Evolutionary conservation across 257 asterid genomes (phyloP).

Genomic region (Thymus mandschuricus): DNA sequence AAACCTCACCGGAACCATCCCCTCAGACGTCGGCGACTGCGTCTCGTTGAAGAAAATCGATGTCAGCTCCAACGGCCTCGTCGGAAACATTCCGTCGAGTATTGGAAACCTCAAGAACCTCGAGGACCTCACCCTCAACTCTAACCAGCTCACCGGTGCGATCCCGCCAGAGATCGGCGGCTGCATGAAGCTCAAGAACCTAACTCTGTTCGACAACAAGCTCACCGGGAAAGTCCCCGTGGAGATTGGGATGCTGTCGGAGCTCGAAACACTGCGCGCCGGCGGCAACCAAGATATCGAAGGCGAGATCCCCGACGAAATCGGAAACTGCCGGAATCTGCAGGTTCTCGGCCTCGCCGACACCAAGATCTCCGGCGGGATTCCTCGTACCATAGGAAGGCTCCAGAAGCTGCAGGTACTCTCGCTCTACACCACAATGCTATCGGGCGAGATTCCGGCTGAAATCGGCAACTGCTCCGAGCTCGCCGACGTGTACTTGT

Average conservation of each 20-base stretch:
- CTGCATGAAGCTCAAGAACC: constrained; percentile 46
- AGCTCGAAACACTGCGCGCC: constrained; percentile 50
- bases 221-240: neutral
- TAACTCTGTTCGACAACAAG: constrained; percentile 50
- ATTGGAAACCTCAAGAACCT: constrained; percentile 55
- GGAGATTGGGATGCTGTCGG: constrained; percentile 39
- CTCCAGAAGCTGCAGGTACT: constrained; percentile 54
- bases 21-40: constrained; percentile 58
- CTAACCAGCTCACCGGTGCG: constrained; percentile 58
- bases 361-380: constrained; percentile 63
- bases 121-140: constrained; percentile 58
- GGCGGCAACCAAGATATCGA: constrained; percentile 71
- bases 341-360: constrained; percentile 72
- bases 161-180: constrained; percentile 58
- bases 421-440: constrained; percentile 70
- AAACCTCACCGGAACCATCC: constrained; percentile 74
- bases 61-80: constrained; percentile 58
- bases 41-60: constrained; percentile 51
- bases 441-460: constrained; percentile 68
- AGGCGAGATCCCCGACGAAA: constrained; percentile 62
- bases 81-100: constrained; percentile 53
- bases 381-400: constrained; percentile 69
- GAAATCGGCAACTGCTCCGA: constrained; percentile 74
- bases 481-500: constrained; percentile 64
- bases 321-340: constrained; percentile 55